Evolutionary conservation across 306 rosid genomes (phyloP).

Genomic region (Lotus japonicus): DNA sequence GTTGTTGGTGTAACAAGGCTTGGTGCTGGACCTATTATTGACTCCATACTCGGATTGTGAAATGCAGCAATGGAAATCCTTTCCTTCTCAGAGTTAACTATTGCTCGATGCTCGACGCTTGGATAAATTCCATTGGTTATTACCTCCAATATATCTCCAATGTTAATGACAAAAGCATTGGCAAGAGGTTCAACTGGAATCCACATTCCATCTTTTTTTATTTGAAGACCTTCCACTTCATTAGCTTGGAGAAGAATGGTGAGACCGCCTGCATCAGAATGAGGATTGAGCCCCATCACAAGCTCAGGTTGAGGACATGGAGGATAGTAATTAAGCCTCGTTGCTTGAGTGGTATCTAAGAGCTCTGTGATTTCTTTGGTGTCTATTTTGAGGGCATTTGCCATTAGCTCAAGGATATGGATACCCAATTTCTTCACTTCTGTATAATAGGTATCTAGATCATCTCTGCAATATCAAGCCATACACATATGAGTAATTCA

Average conservation of each 20-base stretch:
- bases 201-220: constrained; percentile 31
- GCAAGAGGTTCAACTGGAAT: constrained; percentile 29
- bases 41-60: neutral
- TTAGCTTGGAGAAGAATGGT: constrained; percentile 18
- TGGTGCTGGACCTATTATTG: constrained; percentile 7
- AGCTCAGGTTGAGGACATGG: constrained; percentile 26
- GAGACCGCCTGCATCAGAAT: constrained; percentile 18
- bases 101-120: constrained; percentile 13
- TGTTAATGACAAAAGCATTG: constrained; percentile 24
- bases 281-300: constrained; percentile 18
- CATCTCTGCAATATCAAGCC: neutral
- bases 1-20: neutral
- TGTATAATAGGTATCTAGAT: neutral
- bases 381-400: constrained; percentile 1
- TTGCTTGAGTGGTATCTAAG: neutral
- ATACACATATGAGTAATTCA: neutral
- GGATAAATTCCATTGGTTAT: constrained; percentile 7
- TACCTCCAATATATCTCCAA: constrained; percentile 30
- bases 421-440: neutral
- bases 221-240: constrained; percentile 32
- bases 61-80: constrained; percentile 17
- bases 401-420: constrained; percentile 4
- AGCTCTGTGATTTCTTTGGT: neutral
- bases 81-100: neutral
- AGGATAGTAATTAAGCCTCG: constrained; percentile 21